These are phyloP conservation scores for Thuidium tamariscinum DNA, from an alignment of 225 moss, liverwort and hornwort genomes.

Conservation along the genomic window DNA sequence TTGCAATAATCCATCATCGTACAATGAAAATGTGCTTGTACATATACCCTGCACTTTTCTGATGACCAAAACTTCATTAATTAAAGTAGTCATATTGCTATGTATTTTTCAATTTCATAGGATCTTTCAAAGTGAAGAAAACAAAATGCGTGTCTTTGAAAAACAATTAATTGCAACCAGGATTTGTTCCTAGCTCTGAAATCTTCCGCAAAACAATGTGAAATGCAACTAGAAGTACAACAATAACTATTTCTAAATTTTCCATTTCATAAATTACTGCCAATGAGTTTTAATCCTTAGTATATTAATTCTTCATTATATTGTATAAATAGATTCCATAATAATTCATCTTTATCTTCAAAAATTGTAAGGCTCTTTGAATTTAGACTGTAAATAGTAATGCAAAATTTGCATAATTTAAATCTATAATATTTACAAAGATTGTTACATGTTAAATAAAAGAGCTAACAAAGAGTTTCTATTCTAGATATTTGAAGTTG, in stretches of 20 bases:
- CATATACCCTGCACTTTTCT: not conserved
- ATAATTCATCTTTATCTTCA: too few species aligned
- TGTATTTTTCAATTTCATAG: not conserved
- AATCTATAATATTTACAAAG: not conserved
- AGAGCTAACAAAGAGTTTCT: too few species aligned
- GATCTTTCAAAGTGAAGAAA: too few species aligned
- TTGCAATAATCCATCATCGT: not conserved
- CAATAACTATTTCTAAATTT: not conserved
- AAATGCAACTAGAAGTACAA: not conserved
- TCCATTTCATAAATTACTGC: not conserved
- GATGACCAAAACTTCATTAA: not conserved
- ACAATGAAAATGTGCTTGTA: not conserved
- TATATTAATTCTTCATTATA: not conserved
- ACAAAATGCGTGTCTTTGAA: rapidly evolving
- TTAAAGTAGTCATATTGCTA: not conserved
- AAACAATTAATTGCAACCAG: not conserved
- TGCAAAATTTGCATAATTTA: not conserved
- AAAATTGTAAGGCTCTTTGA: too few species aligned
- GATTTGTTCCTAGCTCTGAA: not conserved
- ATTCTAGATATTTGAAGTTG: not conserved
- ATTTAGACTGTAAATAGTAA: not conserved
- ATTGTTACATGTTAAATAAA: not conserved
- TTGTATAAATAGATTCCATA: not conserved
- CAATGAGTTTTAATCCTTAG: too few species aligned
- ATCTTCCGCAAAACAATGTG: conserved; percentile 6